Evolutionary conservation across 768 basidiomycete genomes (phyloP), one percentile per base, ranked within the genome.

Genomic region (Suillus subaureus): DNA sequence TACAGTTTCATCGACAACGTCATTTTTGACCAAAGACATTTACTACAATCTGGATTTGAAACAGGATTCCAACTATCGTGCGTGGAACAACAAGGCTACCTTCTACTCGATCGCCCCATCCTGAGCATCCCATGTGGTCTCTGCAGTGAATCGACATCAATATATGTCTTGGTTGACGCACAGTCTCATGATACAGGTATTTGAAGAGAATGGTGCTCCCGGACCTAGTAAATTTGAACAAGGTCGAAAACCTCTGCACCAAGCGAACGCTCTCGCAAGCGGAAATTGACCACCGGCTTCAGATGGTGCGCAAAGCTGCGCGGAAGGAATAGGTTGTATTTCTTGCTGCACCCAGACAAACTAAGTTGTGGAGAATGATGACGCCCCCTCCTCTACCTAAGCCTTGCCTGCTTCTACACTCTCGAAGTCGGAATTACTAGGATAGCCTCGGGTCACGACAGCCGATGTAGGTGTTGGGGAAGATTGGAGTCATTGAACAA

Each of bases 401-500:
- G 21, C 64, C 40, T 49, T 56, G 35, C 63, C 63, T 0, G 18
- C 54, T 37, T 52, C 58, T 45, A 64, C 16, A 73, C 79, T 55
- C 81, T 81, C 9, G 63, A 61, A 57, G 35, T 57, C n/a, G 1
- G 35, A 23, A 45, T 64, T 18, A 52, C 62, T 63, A 3, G 61
- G 40, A 12, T 28, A 57, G 39, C 57, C 62, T 45, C 67, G 54
- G 54, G 49, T 74, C 23, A 64, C 74, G 0, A 69, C 76, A 2
- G 69, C 69, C 21, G 75, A 75, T 7, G 76, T 76, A 9, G 75
- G 76, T 1, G 75, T 76, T 2, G 75, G 77, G 33, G 75, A 74
- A 58, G 87, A 90, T 68, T 81, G 80, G 72, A 78, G 81, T 9
- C 88, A 90, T 72, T 90, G 63, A 90, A 83, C 74, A 84, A 78